These are phyloP conservation scores for Alternaria panax DNA, from an alignment of 2,329 filamentous ascomycete genomes.

Conservation along the genomic window DNA sequence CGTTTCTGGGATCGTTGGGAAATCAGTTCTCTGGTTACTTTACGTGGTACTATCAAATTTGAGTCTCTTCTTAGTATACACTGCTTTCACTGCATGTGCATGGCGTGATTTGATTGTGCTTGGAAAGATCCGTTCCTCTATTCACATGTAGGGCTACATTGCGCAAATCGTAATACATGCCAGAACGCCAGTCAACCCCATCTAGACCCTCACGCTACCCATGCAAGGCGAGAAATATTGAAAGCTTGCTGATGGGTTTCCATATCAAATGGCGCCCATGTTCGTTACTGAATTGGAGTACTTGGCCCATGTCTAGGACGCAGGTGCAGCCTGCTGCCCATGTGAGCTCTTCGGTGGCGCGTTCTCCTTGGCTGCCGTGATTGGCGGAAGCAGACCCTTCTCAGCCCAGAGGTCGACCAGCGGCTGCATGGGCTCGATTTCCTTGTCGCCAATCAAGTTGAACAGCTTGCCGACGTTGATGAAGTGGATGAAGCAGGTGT, in stretches of 20 bases:
- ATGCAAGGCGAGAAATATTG: constrained; percentile 19
- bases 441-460: constrained; percentile 78
- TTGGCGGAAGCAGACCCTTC: constrained; percentile 79
- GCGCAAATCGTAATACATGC: constrained; percentile 14
- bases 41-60: constrained; percentile 50
- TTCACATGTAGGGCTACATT: constrained; percentile 8
- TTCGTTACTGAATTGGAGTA: background rate
- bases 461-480: constrained; percentile 76
- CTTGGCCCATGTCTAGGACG: constrained; percentile 6
- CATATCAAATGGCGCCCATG: constrained; percentile 19
- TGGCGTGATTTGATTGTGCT: background rate
- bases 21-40: constrained; percentile 48
- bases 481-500: constrained; percentile 63
- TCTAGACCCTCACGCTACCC: constrained; percentile 8
- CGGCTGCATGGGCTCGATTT: constrained; percentile 95
- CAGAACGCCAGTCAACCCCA: constrained; percentile 15
- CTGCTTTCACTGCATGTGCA: constrained; percentile 22
- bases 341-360: constrained; percentile 26
- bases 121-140: constrained; percentile 10
- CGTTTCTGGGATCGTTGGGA: constrained; percentile 47
- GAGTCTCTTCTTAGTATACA: constrained; percentile 46
- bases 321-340: constrained; percentile 27
- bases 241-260: constrained; percentile 12
- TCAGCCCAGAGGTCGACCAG: constrained; percentile 90
- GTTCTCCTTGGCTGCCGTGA: constrained; percentile 30